phyloP scores from a whole-genome alignment of 768 basidiomycete genomes.

The Gloeostereum incarnatum region DNA sequence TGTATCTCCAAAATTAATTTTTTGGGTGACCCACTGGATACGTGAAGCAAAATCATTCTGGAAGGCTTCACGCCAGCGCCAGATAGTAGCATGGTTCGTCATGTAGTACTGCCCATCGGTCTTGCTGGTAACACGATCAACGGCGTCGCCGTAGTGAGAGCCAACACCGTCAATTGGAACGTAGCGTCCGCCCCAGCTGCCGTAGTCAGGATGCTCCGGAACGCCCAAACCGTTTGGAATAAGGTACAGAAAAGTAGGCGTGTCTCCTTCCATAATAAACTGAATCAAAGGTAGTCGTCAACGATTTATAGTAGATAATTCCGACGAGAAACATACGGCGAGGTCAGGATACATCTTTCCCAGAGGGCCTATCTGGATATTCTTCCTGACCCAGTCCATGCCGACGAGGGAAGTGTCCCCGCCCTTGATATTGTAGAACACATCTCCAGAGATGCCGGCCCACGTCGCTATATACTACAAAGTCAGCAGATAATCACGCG shows the following conservation, averaged over 20 bases:
- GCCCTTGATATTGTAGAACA: conserved; percentile 2
- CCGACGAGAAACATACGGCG: too few species aligned
- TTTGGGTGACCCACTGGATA: too few species aligned
- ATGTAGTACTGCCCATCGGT: conserved; percentile 2
- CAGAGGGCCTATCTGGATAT: conserved; percentile 8
- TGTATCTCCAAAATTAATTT: too few species aligned
- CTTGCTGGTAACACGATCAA: background rate
- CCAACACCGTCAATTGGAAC: conserved; percentile 1
- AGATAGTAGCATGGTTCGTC: conserved; percentile 7
- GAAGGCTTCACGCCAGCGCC: conserved; percentile 11
- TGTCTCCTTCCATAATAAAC: conserved; percentile 11
- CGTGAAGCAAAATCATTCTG: conserved; percentile 10
- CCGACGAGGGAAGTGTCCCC: conserved; percentile 8
- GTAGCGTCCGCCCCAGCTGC: conserved; percentile 11
- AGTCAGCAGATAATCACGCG: background rate
- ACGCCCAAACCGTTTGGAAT: conserved; percentile 8
- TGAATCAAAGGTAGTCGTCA: too few species aligned
- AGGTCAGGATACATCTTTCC: conserved; percentile 8
- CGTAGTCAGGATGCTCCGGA: conserved; percentile 7
- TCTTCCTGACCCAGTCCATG: conserved; percentile 8
- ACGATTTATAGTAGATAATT: too few species aligned
- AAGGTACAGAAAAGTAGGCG: conserved; percentile 7
- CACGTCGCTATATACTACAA: conserved; percentile 2
- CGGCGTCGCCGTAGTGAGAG: conserved; percentile 4
- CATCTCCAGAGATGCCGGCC: conserved; percentile 7